These are phyloP conservation scores for Ophiocordyceps camponoti-saundersi DNA, from an alignment of 2,329 filamentous ascomycete species.

Conservation along the genomic window DNA sequence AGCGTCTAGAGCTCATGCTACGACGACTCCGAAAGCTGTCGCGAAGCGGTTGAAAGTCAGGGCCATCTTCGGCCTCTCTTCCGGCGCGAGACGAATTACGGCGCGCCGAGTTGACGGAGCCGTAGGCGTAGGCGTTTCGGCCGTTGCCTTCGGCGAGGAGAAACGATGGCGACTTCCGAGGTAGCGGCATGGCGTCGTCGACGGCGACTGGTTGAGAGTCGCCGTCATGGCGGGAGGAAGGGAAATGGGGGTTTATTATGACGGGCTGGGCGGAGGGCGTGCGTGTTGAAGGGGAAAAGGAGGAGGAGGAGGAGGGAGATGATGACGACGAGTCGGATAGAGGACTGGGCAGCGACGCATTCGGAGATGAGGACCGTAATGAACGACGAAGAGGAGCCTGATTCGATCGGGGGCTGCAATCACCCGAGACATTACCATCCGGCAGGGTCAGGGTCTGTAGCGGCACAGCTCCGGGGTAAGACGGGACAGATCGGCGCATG, in stretches of 20 bases:
- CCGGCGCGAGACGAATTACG: conserved; percentile 17
- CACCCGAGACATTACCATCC: conserved; percentile 10
- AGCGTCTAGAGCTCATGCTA: conserved; percentile 16
- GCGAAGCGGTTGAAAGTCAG: conserved; percentile 14
- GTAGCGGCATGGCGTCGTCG: conserved; percentile 13
- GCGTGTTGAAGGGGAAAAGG: background rate
- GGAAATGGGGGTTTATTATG: background rate
- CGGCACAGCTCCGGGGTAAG: conserved; percentile 2
- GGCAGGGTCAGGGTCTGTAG: conserved; percentile 14
- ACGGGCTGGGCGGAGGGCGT: conserved; percentile 1
- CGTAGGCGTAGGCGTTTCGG: background rate
- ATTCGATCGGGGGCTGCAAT: background rate
- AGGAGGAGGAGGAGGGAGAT: background rate
- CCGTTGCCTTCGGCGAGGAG: background rate
- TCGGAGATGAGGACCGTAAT: background rate
- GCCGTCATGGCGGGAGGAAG: conserved; percentile 7
- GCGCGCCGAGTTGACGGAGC: conserved; percentile 12
- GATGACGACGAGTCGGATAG: background rate
- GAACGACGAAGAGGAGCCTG: background rate
- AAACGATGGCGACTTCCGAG: conserved; percentile 19
- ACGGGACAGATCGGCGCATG: background rate
- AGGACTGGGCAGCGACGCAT: background rate
- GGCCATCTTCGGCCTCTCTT: conserved; percentile 13
- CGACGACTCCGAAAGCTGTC: conserved; percentile 10
- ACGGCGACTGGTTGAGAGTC: conserved; percentile 4